phyloP scores from a whole-genome alignment of 768 basidiomycete genomes.

The Mycena leptocephala region DNA sequence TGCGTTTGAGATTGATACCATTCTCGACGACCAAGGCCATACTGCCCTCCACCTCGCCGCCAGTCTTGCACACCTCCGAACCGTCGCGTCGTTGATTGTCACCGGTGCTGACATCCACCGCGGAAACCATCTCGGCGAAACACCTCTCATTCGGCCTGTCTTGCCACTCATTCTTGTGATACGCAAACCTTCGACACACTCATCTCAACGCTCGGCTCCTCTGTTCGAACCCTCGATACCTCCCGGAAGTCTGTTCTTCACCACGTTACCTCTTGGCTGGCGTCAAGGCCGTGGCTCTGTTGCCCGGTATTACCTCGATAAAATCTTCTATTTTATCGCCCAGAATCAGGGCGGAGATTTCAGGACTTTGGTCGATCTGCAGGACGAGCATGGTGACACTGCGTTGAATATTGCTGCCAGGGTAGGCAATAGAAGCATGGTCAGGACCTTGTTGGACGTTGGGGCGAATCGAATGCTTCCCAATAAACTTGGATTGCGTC shows the following conservation, averaged over 20 bases:
- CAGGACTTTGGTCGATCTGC: conserved; percentile 87
- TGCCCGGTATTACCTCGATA: conserved; percentile 94
- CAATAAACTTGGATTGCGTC: conserved; percentile 94
- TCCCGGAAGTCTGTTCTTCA: conserved; percentile 91
- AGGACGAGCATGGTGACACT: conserved; percentile 97
- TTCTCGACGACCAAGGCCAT: conserved; percentile 96
- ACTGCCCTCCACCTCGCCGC: conserved; percentile 95
- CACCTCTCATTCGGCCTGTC: conserved; percentile 93
- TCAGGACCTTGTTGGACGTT: conserved; percentile 90
- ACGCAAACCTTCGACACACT: conserved; percentile 81
- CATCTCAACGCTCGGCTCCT: conserved; percentile 75
- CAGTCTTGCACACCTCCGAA: conserved; percentile 81
- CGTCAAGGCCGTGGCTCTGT: conserved; percentile 86
- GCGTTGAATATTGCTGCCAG: conserved; percentile 96
- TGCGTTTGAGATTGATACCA: conserved; percentile 80
- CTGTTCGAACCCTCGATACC: conserved; percentile 92
- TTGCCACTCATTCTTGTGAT: conserved; percentile 91
- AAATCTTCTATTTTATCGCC: conserved; percentile 90
- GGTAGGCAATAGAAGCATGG: conserved; percentile 91
- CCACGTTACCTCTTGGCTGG: conserved; percentile 94
- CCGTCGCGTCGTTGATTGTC: conserved; percentile 79
- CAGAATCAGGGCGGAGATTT: conserved; percentile 85
- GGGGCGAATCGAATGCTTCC: conserved; percentile 91
- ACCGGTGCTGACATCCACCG: conserved; percentile 91
- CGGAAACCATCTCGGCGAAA: conserved; percentile 96